Evolutionary conservation across 2,329 filamentous ascomycete species (phyloP).

Genomic region (Monilinia fructigena): DNA sequence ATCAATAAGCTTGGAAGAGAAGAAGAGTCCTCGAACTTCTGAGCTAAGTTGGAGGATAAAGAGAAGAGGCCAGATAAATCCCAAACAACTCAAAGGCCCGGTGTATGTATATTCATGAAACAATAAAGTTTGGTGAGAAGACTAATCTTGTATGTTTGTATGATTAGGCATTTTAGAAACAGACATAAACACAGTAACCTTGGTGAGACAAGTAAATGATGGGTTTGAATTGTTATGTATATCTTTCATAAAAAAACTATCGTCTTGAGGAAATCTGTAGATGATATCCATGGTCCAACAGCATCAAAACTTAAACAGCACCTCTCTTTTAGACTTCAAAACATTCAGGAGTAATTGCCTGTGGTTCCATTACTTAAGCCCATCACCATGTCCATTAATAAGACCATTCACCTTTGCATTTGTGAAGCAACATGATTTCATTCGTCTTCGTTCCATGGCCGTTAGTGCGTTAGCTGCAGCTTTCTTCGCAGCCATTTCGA

Average conservation of each 20-base stretch:
- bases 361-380: slow-evolving; percentile 11
- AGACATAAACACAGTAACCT: too few relatives aligned
- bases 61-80: too few relatives aligned
- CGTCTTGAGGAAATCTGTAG: background rate
- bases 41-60: too few relatives aligned
- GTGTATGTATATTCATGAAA: too few relatives aligned
- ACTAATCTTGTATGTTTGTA: too few relatives aligned
- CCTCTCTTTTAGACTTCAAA: background rate
- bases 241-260: background rate
- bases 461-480: slow-evolving; percentile 31
- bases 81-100: too few relatives aligned
- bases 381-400: background rate
- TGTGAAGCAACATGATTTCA: background rate
- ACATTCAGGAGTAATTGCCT: slow-evolving; percentile 2
- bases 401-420: slow-evolving; percentile 9
- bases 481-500: slow-evolving; percentile 33
- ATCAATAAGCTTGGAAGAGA: too few relatives aligned
- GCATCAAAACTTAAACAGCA: background rate
- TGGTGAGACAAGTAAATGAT: too few relatives aligned
- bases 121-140: too few relatives aligned
- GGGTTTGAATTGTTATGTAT: too few relatives aligned
- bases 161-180: too few relatives aligned
- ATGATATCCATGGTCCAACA: background rate
- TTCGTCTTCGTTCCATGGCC: slow-evolving; percentile 20
- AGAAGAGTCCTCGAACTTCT: too few relatives aligned